Conservation (phyloP, 495 filamentous ascomycete genomes). For the Penicillium arizonense region DNA sequence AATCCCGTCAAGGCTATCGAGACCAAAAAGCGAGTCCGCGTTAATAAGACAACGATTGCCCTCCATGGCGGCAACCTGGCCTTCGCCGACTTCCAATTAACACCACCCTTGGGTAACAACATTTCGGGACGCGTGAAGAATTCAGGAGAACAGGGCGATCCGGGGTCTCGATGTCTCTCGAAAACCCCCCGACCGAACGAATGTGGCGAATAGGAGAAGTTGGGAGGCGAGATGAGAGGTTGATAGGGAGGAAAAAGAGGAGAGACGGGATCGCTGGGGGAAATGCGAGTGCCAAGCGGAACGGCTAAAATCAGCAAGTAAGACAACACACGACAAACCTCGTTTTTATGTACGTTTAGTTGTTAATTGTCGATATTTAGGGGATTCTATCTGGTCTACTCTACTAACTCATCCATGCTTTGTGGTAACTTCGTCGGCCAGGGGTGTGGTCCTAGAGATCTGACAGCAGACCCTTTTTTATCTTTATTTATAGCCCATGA, state of each 20-base stretch:
- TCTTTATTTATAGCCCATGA: slow-evolving; percentile 9
- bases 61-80: slow-evolving; percentile 78
- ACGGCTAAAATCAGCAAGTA: slow-evolving; percentile 6
- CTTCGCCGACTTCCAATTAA: slow-evolving; percentile 90
- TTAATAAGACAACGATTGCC: slow-evolving; percentile 73
- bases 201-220: slow-evolving; percentile 22
- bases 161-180: slow-evolving; percentile 1
- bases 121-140: slow-evolving; percentile 33
- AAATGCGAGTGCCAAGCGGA: slow-evolving; percentile 10
- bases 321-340: not conserved
- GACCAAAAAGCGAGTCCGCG: slow-evolving; percentile 76
- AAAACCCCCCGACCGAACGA: slow-evolving; percentile 30
- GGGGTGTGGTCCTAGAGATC: not conserved
- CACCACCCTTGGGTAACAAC: slow-evolving; percentile 83
- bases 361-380: too few species aligned
- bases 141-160: slow-evolving; percentile 7
- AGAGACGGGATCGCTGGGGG: slow-evolving; percentile 27
- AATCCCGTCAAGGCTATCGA: slow-evolving; percentile 69
- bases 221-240: slow-evolving; percentile 1
- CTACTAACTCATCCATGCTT: not conserved
- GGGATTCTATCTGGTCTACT: too few species aligned
- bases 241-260: slow-evolving; percentile 22
- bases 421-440: not conserved
- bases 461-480: not conserved
- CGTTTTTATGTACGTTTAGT: too few species aligned